Conservation (phyloP, 495 filamentous ascomycete species). For the Letharia lupina region DNA sequence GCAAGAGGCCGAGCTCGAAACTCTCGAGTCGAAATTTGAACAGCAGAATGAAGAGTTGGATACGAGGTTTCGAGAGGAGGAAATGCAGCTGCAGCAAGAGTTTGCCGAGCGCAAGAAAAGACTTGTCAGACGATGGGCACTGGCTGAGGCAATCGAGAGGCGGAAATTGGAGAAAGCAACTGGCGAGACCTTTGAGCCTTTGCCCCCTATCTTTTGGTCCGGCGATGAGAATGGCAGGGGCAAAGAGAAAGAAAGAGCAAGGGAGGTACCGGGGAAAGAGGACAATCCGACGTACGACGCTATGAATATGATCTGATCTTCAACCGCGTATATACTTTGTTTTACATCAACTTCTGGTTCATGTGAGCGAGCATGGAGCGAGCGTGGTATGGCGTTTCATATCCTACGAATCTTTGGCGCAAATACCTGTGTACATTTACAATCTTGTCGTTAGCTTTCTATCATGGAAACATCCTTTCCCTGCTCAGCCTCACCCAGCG, state of each 20-base stretch:
- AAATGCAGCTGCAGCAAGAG: conserved; percentile 37
- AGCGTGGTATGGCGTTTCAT: background rate
- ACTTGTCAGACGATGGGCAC: conserved; percentile 49
- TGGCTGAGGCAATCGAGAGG: conserved; percentile 56
- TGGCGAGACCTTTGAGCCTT: conserved; percentile 41
- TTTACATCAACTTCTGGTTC: background rate
- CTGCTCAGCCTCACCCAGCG: background rate
- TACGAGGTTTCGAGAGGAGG: conserved; percentile 40
- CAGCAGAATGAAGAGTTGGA: conserved; percentile 33
- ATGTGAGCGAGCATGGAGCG: background rate
- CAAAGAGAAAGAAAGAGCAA: background rate
- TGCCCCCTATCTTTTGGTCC: conserved; percentile 31
- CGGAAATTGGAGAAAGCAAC: conserved; percentile 47
- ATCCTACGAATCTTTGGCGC: background rate
- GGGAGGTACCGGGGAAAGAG: background rate
- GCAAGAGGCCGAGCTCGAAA: conserved; percentile 55
- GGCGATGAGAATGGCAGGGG: background rate
- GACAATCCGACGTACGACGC: conserved; percentile 8
- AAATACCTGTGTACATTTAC: background rate
- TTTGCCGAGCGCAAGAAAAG: conserved; percentile 44
- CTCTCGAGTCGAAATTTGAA: conserved; percentile 50
- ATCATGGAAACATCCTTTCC: background rate
- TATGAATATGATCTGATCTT: conserved; percentile 17
- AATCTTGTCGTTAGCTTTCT: background rate
- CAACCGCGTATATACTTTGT: background rate